Percentiles rank a stretch among this genome's conserved stretches.
These are phyloP conservation scores for Colletotrichum higginsianum DNA, from an alignment of 2,329 filamentous ascomycete genomes.

Conservation along the genomic window DNA sequence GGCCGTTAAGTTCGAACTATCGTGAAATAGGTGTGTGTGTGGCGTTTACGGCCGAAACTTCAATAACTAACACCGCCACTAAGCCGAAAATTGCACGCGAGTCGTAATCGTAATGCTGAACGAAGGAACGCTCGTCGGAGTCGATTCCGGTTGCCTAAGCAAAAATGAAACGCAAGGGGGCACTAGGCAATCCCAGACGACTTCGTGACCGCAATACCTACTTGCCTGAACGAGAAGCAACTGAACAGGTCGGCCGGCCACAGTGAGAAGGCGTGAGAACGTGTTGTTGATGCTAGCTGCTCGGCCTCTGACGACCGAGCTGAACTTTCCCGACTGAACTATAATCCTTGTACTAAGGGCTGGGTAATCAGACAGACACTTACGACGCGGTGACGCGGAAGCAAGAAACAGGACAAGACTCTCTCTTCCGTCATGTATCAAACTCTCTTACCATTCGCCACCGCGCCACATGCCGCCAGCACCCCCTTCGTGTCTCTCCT, in stretches of 20 bases:
- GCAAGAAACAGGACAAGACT: background rate
- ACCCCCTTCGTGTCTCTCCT: background rate
- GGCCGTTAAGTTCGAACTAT: background rate
- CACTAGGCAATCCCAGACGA: background rate
- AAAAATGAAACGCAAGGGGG: background rate
- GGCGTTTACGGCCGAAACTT: slow-evolving; percentile 3
- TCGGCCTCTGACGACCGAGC: background rate
- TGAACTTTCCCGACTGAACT: slow-evolving; percentile 29
- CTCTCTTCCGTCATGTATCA: background rate
- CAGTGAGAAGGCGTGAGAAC: background rate
- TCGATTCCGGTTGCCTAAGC: slow-evolving; percentile 5
- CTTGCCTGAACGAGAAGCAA: background rate
- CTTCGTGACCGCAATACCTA: background rate
- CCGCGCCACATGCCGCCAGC: background rate
- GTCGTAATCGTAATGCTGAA: background rate
- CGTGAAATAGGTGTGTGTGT: background rate
- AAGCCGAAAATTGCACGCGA: no score
- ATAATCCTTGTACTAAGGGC: slow-evolving; percentile 21
- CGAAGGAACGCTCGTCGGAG: background rate
- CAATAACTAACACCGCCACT: no score
- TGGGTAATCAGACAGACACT: slow-evolving; percentile 15
- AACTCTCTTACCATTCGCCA: slow-evolving; percentile 10
- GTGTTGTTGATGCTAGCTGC: background rate
- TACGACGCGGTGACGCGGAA: background rate
- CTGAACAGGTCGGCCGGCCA: background rate